Conservation (phyloP, 2,329 filamentous ascomycete species). For the Pestalotiopsis sp. region DNA sequence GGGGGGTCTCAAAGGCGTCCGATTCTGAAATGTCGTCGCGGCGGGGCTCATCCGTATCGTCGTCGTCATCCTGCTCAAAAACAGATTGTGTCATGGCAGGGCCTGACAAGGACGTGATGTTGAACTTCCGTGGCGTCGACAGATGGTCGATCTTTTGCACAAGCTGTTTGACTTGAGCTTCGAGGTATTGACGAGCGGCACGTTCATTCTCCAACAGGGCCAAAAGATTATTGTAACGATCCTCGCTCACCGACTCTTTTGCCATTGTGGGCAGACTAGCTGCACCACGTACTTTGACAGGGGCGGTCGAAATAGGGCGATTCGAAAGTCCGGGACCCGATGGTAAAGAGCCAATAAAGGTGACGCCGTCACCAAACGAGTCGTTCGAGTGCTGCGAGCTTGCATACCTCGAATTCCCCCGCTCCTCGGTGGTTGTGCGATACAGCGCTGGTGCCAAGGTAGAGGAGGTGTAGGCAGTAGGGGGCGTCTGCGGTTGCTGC, state of each 20-base stretch:
- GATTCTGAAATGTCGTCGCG: constrained; percentile 34
- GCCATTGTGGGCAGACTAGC: constrained; percentile 46
- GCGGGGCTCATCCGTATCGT: constrained; percentile 28
- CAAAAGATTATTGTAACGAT: constrained; percentile 54
- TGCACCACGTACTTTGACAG: constrained; percentile 50
- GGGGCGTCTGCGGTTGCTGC: constrained; percentile 25
- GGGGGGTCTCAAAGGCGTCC: constrained; percentile 56
- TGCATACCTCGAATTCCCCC: constrained; percentile 32
- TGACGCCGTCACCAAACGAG: constrained; percentile 50
- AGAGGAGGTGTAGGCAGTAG: constrained; percentile 28
- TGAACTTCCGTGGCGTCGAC: constrained; percentile 41
- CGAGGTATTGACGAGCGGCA: constrained; percentile 56
- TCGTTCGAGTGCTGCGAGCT: constrained; percentile 44
- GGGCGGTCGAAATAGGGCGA: constrained; percentile 41
- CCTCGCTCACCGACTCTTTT: constrained; percentile 40
- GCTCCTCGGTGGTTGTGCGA: constrained; percentile 27
- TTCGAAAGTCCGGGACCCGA: constrained; percentile 25
- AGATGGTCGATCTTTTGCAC: constrained; percentile 52
- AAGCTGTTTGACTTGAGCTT: constrained; percentile 58
- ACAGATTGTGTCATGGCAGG: constrained; percentile 38
- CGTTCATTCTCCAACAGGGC: constrained; percentile 61
- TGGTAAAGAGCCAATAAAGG: constrained; percentile 45
- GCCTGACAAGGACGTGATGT: constrained; percentile 32
- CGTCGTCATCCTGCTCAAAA: constrained; percentile 47
- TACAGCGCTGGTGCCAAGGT: constrained; percentile 33